phyloP scores from a whole-genome alignment of 345 rosid species.

The Moricandia arvensis region DNA sequence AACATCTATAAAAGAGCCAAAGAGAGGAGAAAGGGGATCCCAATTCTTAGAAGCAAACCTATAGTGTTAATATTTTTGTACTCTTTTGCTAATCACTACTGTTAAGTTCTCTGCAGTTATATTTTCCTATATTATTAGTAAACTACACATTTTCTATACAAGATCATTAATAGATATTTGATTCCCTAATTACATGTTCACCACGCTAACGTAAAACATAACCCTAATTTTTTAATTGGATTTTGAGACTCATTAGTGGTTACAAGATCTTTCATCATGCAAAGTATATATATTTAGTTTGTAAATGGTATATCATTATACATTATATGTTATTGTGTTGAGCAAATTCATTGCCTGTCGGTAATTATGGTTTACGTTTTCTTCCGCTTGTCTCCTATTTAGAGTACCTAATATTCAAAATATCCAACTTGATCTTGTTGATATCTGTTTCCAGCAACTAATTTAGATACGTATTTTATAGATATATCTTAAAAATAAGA shows the following conservation, averaged over 20 bases:
- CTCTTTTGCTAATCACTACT: no score
- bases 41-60: no score
- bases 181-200: no score
- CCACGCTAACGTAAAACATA: no score
- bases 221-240: no score
- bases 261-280: slow-evolving; percentile 12
- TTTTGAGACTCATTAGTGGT: not conserved
- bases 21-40: no score
- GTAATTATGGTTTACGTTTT: not conserved
- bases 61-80: no score
- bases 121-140: no score
- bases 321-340: not conserved
- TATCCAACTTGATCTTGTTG: slow-evolving; percentile 8
- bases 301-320: not conserved
- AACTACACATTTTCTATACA: no score
- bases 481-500: not conserved
- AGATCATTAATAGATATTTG: no score
- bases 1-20: no score
- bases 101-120: no score
- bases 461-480: not conserved
- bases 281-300: not conserved
- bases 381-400: not conserved
- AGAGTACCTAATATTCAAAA: not conserved
- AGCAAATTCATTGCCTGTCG: slow-evolving; percentile 8
- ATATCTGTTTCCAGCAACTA: slow-evolving; percentile 12